Conservation (phyloP, 495 filamentous ascomycete genomes). For the Bacidia rubella region DNA sequence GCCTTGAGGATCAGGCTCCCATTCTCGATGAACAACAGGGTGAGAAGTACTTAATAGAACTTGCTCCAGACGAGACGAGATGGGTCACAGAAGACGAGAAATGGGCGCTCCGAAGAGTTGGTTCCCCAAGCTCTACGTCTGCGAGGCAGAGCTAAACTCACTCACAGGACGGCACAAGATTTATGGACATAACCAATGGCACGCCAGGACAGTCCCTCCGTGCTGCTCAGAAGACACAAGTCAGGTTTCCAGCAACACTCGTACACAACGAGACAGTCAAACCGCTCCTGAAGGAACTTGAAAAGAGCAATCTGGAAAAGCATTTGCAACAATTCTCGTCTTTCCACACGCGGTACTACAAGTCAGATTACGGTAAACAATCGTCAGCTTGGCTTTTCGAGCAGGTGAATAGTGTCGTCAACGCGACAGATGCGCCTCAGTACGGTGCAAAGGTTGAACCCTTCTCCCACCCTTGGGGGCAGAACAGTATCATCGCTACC, state of each 20-base stretch:
- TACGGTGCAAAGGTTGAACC: slow-evolving; percentile 53
- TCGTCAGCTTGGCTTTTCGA: slow-evolving; percentile 79
- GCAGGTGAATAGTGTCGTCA: slow-evolving; percentile 59
- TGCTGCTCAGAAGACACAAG: slow-evolving; percentile 26
- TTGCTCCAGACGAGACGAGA: slow-evolving; percentile 66
- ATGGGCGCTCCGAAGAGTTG: slow-evolving; percentile 74
- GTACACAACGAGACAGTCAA: slow-evolving; percentile 50
- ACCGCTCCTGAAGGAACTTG: slow-evolving; percentile 52
- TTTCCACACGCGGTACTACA: slow-evolving; percentile 85
- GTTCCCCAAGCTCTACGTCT: slow-evolving; percentile 16
- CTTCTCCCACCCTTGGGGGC: slow-evolving; percentile 79
- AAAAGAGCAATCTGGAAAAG: slow-evolving; percentile 61
- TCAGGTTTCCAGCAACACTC: slow-evolving; percentile 55
- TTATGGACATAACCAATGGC: slow-evolving; percentile 87
- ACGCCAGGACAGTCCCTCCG: slow-evolving; percentile 18
- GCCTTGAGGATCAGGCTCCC: slow-evolving; percentile 5
- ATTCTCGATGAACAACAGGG: slow-evolving; percentile 7
- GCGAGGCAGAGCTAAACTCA: background rate
- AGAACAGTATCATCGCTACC: slow-evolving; percentile 82
- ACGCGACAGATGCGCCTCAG: slow-evolving; percentile 52
- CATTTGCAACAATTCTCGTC: slow-evolving; percentile 67
- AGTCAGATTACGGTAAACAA: slow-evolving; percentile 69
- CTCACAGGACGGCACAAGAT: slow-evolving; percentile 62
- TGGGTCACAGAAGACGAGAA: slow-evolving; percentile 94
- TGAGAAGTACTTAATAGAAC: slow-evolving; percentile 66